Base-by-base conservation (phyloP, 2,329 filamentous ascomycete genomes). In the Penicillium sp. region DNA sequence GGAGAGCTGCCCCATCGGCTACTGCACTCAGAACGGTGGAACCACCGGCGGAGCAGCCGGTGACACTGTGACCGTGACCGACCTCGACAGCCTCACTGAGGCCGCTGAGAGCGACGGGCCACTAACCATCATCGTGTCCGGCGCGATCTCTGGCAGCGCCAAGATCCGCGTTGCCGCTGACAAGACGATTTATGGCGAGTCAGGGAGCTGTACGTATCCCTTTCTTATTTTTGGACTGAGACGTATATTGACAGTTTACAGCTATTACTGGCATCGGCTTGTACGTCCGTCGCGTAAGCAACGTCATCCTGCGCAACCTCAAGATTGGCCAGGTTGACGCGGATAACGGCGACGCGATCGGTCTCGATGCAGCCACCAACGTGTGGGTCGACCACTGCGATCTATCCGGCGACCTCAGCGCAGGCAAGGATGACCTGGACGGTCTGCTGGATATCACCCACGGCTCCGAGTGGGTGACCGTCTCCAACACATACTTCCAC, bases 381-480 rank as follows among this genome's bases (percentile, higher is more conserved):
- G 80, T 87, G 69, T 91, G 88, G 88, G 78, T 91, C 54, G 88
- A 91, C 77, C 88, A 90, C 78, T 82, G 83, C 72, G 88, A 91
- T 65, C 80, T 91, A 21, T 87, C 83, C 5, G 86, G 85, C 21
- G 84, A 90, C 76, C 71, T 73, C 46, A 78, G 83, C 68, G 80
- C 85, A 70, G 86, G 82, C 79, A 91, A 91, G 79, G 87, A 91
- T 78, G 89, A 85, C 78, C 90, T 89, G 70, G 89, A 91, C 58
- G 88, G 89, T 29, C 83, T 91, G 1, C 76, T 88, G 50, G 89
- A 91, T 68, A 77, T 86, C 54, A 89, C 84, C 53, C 88, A 90
- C 76, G 89, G 80, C 49, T 79, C 83, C 7, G 87, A 90, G 77
- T 90, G 79, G 70, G 74, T 78, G 29, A 77, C 83, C 64, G 78